These are phyloP conservation scores for Podospora australis DNA, from an alignment of 495 filamentous ascomycete species.

Conservation along the genomic window DNA sequence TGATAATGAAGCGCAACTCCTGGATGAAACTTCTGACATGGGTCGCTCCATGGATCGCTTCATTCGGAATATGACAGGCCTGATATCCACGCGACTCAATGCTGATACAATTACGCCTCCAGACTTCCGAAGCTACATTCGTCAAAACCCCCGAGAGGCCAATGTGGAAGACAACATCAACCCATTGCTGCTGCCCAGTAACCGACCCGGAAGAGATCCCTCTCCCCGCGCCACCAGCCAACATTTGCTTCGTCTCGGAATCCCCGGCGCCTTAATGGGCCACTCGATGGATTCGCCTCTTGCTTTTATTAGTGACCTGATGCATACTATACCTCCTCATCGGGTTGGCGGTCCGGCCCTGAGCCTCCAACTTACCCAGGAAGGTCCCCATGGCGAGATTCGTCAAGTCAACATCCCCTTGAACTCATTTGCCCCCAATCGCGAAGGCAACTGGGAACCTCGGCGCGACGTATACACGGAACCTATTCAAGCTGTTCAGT, in stretches of 20 bases:
- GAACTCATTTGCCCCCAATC: constrained; percentile 9
- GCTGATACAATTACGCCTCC: constrained; percentile 12
- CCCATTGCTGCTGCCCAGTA: constrained; percentile 55
- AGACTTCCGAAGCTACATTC: constrained; percentile 37
- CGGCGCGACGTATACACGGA: constrained; percentile 41
- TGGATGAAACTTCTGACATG: neutral
- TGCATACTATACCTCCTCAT: constrained; percentile 19
- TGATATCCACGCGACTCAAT: neutral
- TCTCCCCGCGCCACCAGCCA: constrained; percentile 26
- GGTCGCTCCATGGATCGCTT: neutral
- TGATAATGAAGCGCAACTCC: neutral
- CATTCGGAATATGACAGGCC: no score
- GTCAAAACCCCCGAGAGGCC: constrained; percentile 18
- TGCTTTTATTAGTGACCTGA: constrained; percentile 38
- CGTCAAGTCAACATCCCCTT: constrained; percentile 34
- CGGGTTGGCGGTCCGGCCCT: constrained; percentile 35
- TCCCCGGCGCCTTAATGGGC: constrained; percentile 22
- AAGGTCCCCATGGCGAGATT: constrained; percentile 30
- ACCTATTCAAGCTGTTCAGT: constrained; percentile 56
- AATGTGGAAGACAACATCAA: constrained; percentile 61
- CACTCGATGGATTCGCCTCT: constrained; percentile 20
- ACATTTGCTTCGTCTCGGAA: constrained; percentile 31
- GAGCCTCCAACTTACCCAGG: constrained; percentile 36
- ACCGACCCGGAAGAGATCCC: constrained; percentile 29
- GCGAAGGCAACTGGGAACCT: constrained; percentile 33